A percentile compares a stretch with the other conserved stretches of the same genome.
Evolutionary conservation across 805 yeast genomes (phyloP).

Genomic region (Maudiozyma turicensis): DNA sequence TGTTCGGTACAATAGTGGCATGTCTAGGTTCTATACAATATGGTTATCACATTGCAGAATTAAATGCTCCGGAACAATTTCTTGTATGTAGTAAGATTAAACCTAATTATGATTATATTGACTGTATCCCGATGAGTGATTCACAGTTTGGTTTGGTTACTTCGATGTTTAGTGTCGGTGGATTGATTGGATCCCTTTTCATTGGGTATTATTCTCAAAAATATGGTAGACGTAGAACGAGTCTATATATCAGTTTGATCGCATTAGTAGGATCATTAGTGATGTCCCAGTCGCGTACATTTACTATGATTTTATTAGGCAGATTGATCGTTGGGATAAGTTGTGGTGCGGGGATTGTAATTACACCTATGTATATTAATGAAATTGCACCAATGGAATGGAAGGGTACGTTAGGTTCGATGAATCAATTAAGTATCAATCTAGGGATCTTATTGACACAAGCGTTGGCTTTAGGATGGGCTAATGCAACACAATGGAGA

Average conservation of each 20-base stretch:
- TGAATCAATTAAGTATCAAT: conserved; percentile 82
- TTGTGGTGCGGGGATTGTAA: conserved; percentile 81
- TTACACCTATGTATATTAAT: conserved; percentile 71
- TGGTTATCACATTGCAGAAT: conserved; percentile 91
- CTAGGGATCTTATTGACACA: conserved; percentile 80
- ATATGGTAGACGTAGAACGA: conserved; percentile 53
- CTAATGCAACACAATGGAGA: conserved; percentile 66
- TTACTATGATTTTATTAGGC: conserved; percentile 44
- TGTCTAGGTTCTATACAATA: conserved; percentile 79
- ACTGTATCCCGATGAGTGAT: conserved; percentile 49
- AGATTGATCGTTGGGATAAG: conserved; percentile 74
- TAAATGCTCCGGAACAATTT: conserved; percentile 77
- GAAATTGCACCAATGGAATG: conserved; percentile 63
- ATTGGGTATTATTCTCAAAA: conserved; percentile 57
- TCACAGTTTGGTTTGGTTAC: conserved; percentile 63
- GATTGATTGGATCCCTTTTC: conserved; percentile 60
- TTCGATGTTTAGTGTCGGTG: conserved; percentile 76
- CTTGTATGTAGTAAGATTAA: conserved; percentile 43
- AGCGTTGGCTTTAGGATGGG: conserved; percentile 56
- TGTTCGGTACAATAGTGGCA: conserved; percentile 31
- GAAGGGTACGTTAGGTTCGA: conserved; percentile 76
- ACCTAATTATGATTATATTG: not conserved
- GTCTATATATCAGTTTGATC: conserved; percentile 40
- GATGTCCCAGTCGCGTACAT: conserved; percentile 42
- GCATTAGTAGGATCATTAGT: conserved; percentile 55